phyloP scores from a whole-genome alignment of 1,284 basidiomycete species.

The Schizophyllum commune region DNA sequence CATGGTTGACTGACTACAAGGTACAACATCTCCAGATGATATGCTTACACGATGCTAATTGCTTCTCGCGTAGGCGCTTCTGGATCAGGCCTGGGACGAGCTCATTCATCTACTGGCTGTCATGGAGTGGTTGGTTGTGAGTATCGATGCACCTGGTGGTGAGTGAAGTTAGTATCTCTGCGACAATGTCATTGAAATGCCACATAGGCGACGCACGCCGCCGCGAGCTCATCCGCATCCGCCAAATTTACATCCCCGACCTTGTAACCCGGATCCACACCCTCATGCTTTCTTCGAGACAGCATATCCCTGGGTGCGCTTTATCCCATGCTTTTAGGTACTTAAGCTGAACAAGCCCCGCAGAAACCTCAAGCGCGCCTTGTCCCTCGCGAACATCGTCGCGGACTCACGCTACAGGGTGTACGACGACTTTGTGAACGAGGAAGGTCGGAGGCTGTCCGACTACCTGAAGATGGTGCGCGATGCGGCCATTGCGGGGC shows the following conservation, averaged over 20 bases:
- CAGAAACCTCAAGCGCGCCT: constrained; percentile 76
- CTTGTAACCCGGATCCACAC: constrained; percentile 82
- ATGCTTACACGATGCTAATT: background rate
- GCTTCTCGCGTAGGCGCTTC: constrained; percentile 32
- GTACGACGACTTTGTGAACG: constrained; percentile 79
- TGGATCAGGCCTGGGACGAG: constrained; percentile 53
- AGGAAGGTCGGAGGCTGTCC: constrained; percentile 40
- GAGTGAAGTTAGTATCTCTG: too few relatives aligned
- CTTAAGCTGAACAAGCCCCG: background rate
- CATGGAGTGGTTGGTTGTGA: constrained; percentile 65
- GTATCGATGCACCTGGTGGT: constrained; percentile 38
- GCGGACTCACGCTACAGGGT: constrained; percentile 85
- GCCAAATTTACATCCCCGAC: constrained; percentile 88
- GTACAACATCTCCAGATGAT: constrained; percentile 21
- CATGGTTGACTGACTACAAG: constrained; percentile 59
- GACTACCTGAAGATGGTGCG: constrained; percentile 71
- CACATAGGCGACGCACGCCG: constrained; percentile 46
- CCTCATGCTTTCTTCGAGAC: constrained; percentile 61
- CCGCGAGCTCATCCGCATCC: constrained; percentile 70
- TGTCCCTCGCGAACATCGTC: constrained; percentile 77
- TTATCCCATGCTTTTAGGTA: constrained; percentile 1
- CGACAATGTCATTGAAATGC: background rate
- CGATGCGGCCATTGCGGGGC: constrained; percentile 57
- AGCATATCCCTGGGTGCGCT: constrained; percentile 63
- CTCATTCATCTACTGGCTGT: constrained; percentile 56